Evolutionary conservation across 2,329 filamentous ascomycete species (phyloP), one percentile per base, ranked within the genome.

Genomic region (Ophiostoma fasciatum): DNA sequence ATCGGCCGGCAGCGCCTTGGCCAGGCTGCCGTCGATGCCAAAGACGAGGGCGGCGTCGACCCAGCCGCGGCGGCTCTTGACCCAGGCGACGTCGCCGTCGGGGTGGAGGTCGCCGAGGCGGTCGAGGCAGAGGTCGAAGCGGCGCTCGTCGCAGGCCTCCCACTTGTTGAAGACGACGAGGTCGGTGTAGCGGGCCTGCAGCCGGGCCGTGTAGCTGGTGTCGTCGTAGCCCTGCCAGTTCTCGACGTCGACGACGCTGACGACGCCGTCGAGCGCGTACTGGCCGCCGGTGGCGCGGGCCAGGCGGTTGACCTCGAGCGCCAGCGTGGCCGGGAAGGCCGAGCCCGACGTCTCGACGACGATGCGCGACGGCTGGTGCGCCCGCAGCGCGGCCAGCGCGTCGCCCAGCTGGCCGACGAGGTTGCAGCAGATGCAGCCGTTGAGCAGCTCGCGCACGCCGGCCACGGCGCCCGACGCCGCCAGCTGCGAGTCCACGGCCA

Each of bases 361-460:
- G 56, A 98, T 90, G 37, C 90, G 73, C 53, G 94, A 82, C 0
- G 85, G 88, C 23, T 21, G 26, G 18, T 54, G 55, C 18, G 61
- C 56, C 34, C 71, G 70, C 28, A 98, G 74, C 51, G 90, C 77
- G 29, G 70, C 61, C 14, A 98, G 74, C 2, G 88, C 87, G 32
- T 80, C 75, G 41, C 74, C 73, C 7, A 98, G 74, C 56, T 93
- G 83, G 13, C 90, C 90, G 42, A 98, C 88, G 19, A 96, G 78
- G 55, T 96, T 96, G 64, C 90, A 98, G 71, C 90, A 98, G 58
- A 98, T 96, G 61, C 90, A 96, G 46, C 88, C 90, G 55, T 94
- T 93, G 36, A 98, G 77, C 1, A 98, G 70, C 58, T 98, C 90
- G 49, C 82, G 81, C 5, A 94, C 87, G 37, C 85, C 88, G 1